Evolutionary conservation across 148 eudicot species (phyloP).

Genomic region (Linanthus parryae): DNA sequence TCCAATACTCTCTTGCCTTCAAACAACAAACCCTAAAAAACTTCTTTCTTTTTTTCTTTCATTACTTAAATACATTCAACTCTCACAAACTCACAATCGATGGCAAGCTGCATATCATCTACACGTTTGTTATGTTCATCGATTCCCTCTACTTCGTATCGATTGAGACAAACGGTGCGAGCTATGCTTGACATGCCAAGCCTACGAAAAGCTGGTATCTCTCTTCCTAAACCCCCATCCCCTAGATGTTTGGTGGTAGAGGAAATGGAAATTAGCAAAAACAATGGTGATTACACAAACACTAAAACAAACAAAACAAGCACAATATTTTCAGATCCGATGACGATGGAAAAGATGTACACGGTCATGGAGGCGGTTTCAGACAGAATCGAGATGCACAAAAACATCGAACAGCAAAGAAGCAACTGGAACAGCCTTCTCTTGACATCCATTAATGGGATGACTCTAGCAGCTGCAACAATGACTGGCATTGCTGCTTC

Average conservation of each 20-base stretch:
- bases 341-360: slow-evolving; percentile 28
- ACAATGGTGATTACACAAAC: neutral
- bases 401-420: slow-evolving; percentile 48
- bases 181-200: slow-evolving; percentile 15
- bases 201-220: neutral
- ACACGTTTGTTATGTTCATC: slow-evolving; percentile 6
- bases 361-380: slow-evolving; percentile 39
- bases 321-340: slow-evolving; percentile 2
- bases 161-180: neutral
- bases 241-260: neutral
- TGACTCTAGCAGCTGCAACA: slow-evolving; percentile 55
- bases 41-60: neutral
- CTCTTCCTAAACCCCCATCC: slow-evolving; percentile 3
- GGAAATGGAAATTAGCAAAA: slow-evolving; percentile 3
- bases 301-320: neutral
- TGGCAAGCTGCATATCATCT: slow-evolving; percentile 6
- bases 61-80: neutral
- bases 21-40: neutral
- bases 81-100: neutral
- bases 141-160: neutral
- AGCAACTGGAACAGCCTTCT: slow-evolving; percentile 56
- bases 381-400: slow-evolving; percentile 68
- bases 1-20: no score
- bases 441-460: slow-evolving; percentile 48
- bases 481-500: slow-evolving; percentile 39